These are phyloP conservation scores for Alnus glutinosa DNA, from an alignment of 306 rosid species.

Conservation along the genomic window DNA sequence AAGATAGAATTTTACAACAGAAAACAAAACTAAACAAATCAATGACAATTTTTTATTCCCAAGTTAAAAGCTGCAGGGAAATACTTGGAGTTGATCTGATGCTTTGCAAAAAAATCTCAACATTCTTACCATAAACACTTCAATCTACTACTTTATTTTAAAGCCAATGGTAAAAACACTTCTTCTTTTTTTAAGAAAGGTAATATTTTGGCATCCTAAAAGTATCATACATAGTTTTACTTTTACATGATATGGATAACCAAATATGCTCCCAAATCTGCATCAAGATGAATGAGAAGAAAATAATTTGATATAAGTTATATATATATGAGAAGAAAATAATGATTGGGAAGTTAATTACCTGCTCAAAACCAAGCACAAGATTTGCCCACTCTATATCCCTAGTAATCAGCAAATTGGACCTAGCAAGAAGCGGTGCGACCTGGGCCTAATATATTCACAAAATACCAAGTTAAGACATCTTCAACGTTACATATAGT, in stretches of 20 bases:
- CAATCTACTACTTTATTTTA: background rate
- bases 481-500: slow-evolving; percentile 16
- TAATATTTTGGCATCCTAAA: background rate
- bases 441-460: slow-evolving; percentile 59
- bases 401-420: slow-evolving; percentile 88
- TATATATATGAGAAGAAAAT: background rate
- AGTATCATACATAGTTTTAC: background rate
- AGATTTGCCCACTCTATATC: slow-evolving; percentile 98
- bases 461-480: slow-evolving; percentile 23
- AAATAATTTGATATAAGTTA: background rate
- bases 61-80: background rate
- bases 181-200: background rate
- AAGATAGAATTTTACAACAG: no score
- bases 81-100: background rate
- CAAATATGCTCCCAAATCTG: background rate
- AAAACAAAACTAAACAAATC: background rate
- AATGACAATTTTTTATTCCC: background rate
- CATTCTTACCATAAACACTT: background rate
- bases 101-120: background rate
- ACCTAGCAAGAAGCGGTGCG: slow-evolving; percentile 90
- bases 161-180: background rate
- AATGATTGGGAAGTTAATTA: slow-evolving; percentile 32
- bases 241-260: slow-evolving; percentile 1
- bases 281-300: background rate
- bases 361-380: slow-evolving; percentile 92